phyloP scores from a whole-genome alignment of 169 alveolate genomes.

The Plasmodium relictum region DNA sequence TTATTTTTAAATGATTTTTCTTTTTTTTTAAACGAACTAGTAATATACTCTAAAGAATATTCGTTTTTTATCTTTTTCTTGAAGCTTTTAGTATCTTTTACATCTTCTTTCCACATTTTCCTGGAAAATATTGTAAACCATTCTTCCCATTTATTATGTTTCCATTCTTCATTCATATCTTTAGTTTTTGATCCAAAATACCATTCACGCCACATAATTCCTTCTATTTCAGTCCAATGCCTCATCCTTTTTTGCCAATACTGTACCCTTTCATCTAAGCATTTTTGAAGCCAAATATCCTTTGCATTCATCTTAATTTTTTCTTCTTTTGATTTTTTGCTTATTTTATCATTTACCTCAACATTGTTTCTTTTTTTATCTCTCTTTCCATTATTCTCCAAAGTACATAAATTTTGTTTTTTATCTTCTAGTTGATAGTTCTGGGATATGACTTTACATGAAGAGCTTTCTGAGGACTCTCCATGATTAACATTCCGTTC shows the following conservation, averaged over 20 bases:
- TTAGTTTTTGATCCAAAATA: conserved; percentile 24
- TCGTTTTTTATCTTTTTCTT: conserved; percentile 11
- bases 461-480: too few species aligned
- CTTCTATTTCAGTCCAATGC: conserved; percentile 15
- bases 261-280: conserved; percentile 1
- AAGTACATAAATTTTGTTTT: too few species aligned
- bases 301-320: not conserved
- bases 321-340: too few species aligned
- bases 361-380: too few species aligned
- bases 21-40: not conserved
- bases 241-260: conserved; percentile 17
- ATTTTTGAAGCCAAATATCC: conserved; percentile 11
- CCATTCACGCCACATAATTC: not conserved
- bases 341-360: too few species aligned
- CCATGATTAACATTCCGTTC: too few species aligned
- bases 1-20: conserved; percentile 18
- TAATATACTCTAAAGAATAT: not conserved
- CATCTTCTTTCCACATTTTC: conserved; percentile 34
- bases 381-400: too few species aligned
- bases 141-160: conserved; percentile 18
- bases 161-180: conserved; percentile 14
- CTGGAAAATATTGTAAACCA: not conserved
- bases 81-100: conserved; percentile 10
- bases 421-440: too few species aligned
- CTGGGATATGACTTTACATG: too few species aligned